A percentile compares a stretch with the other conserved stretches of the same genome.
Evolutionary conservation across 1,284 basidiomycete genomes (phyloP).

Genomic region (Cutaneotrichosporon dermatis): DNA sequence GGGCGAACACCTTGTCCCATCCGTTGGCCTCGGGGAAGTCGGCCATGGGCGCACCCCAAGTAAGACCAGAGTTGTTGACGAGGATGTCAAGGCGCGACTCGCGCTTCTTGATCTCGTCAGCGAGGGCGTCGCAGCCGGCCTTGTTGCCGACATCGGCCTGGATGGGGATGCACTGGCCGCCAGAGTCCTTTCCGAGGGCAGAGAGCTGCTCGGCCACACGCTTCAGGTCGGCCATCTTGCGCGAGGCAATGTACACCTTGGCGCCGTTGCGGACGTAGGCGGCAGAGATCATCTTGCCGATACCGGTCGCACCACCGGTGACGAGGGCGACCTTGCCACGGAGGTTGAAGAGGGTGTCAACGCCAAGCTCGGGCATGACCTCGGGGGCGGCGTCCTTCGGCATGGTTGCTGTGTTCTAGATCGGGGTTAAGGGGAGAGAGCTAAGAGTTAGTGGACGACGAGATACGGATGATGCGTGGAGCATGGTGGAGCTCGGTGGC

Average conservation of each 20-base stretch:
- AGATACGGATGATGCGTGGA: too few relatives aligned
- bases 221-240: constrained; percentile 22
- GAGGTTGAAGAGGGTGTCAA: constrained; percentile 19
- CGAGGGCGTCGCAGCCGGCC: constrained; percentile 21
- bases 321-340: constrained; percentile 24
- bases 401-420: constrained; percentile 6
- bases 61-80: constrained; percentile 41
- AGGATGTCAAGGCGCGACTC: constrained; percentile 37
- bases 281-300: constrained; percentile 28
- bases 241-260: constrained; percentile 31
- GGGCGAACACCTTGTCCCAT: constrained; percentile 24
- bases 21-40: constrained; percentile 22
- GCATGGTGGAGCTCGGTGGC: too few relatives aligned
- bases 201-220: constrained; percentile 16
- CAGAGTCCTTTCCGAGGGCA: constrained; percentile 11
- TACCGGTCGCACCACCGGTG: constrained; percentile 20
- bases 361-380: constrained; percentile 20
- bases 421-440: background rate
- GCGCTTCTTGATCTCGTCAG: constrained; percentile 13
- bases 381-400: constrained; percentile 25
- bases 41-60: constrained; percentile 20
- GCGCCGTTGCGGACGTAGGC: constrained; percentile 29
- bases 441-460: background rate
- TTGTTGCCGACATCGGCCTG: constrained; percentile 31
- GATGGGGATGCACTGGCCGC: constrained; percentile 17